These are phyloP conservation scores for Corylus heterophylla DNA, from an alignment of 306 rosid genomes.

Conservation along the genomic window DNA sequence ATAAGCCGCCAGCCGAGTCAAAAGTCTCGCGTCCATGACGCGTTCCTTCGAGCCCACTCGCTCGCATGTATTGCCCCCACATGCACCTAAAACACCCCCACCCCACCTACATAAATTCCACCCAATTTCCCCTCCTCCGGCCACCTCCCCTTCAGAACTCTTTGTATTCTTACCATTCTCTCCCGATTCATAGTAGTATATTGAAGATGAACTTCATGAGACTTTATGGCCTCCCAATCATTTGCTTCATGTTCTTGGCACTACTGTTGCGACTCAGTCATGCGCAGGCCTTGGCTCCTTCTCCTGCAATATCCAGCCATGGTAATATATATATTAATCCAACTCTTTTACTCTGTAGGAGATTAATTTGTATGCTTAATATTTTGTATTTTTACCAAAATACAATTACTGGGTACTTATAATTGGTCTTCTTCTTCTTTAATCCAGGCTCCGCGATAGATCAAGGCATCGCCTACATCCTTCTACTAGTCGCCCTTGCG, in stretches of 20 bases:
- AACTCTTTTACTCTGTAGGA: background rate
- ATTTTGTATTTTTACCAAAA: background rate
- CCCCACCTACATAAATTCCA: slow-evolving; percentile 29
- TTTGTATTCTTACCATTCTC: background rate
- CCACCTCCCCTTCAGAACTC: background rate
- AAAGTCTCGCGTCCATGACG: slow-evolving; percentile 12
- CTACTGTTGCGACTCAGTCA: slow-evolving; percentile 29
- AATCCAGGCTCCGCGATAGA: slow-evolving; percentile 53
- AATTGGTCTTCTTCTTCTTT: background rate
- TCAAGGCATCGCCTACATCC: slow-evolving; percentile 72
- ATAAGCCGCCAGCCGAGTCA: slow-evolving; percentile 32
- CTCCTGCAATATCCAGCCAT: slow-evolving; percentile 47
- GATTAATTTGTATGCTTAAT: background rate
- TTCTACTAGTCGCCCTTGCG: slow-evolving; percentile 63
- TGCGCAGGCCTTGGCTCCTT: slow-evolving; percentile 46
- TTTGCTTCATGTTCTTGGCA: slow-evolving; percentile 40
- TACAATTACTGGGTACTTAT: background rate
- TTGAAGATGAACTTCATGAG: slow-evolving; percentile 32
- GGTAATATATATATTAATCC: slow-evolving; percentile 26
- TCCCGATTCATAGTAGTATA: background rate
- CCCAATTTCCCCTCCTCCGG: background rate
- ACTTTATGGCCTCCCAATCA: slow-evolving; percentile 35
- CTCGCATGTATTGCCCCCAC: background rate
- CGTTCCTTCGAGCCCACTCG: slow-evolving; percentile 35
- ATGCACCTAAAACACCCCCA: background rate